Percentiles rank a stretch among this genome's conserved stretches.
These are phyloP conservation scores for Calonectria leucothoes DNA, from an alignment of 2,329 filamentous ascomycete species.

Conservation along the genomic window DNA sequence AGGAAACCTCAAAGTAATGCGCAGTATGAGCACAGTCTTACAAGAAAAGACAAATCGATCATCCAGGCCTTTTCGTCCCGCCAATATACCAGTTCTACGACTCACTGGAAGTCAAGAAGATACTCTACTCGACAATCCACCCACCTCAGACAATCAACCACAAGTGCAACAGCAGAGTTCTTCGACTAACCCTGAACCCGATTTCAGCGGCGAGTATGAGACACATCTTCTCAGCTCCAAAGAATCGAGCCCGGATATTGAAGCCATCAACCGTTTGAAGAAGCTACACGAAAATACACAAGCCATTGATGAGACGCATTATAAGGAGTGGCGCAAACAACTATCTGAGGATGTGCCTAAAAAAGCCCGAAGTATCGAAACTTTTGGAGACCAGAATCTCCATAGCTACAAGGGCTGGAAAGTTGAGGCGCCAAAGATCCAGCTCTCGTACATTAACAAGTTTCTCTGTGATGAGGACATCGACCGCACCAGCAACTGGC, in stretches of 20 bases:
- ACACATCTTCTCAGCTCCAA: not conserved
- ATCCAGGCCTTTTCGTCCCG: not conserved
- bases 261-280: not conserved
- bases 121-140: not conserved
- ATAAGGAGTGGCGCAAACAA: not conserved
- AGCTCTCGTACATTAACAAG: constrained; percentile 48
- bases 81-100: not conserved
- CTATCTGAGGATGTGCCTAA: not conserved
- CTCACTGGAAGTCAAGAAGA: not conserved
- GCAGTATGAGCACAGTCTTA: not conserved
- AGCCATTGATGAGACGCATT: not conserved
- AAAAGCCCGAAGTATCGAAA: not conserved
- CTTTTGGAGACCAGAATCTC: not conserved
- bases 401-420: constrained; percentile 49
- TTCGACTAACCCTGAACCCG: not conserved
- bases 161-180: not conserved
- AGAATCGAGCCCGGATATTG: not conserved
- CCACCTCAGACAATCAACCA: not conserved
- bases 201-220: not conserved
- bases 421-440: constrained; percentile 47
- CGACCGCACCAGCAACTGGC: constrained; percentile 55
- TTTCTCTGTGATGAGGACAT: constrained; percentile 63
- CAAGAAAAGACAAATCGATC: not conserved
- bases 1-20: constrained; percentile 5
- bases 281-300: not conserved